Percentiles rank a stretch among this genome's conserved stretches.
These are phyloP conservation scores for Elsinoe fawcettii DNA, from an alignment of 2,329 filamentous ascomycete species.

Conservation along the genomic window DNA sequence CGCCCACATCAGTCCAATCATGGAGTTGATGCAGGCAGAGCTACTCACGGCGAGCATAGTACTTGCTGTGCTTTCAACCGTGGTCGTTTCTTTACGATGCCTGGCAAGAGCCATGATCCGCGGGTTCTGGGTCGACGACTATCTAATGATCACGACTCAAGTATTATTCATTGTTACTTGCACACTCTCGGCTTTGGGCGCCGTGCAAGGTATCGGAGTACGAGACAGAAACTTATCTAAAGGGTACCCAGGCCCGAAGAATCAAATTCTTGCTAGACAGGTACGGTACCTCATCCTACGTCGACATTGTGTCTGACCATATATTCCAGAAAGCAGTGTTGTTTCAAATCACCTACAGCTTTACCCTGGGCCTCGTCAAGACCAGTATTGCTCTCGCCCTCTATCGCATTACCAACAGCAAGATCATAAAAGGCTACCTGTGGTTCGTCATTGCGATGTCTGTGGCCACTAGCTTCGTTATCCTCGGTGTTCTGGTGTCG, in stretches of 20 bases:
- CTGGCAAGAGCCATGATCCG: slow-evolving; percentile 14
- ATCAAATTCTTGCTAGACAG: slow-evolving; percentile 13
- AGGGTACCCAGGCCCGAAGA: slow-evolving; percentile 8
- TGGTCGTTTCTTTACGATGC: slow-evolving; percentile 16
- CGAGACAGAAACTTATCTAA: neutral
- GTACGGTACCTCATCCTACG: neutral
- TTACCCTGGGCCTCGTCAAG: slow-evolving; percentile 40
- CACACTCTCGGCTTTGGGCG: slow-evolving; percentile 7
- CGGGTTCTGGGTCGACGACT: slow-evolving; percentile 18
- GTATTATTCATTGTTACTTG: slow-evolving; percentile 15
- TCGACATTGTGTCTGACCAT: too few relatives aligned
- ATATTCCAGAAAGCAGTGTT: slow-evolving; percentile 23
- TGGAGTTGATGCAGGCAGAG: slow-evolving; percentile 6
- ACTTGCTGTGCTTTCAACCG: slow-evolving; percentile 14
- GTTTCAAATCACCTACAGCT: slow-evolving; percentile 43
- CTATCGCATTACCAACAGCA: slow-evolving; percentile 40
- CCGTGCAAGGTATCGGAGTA: slow-evolving; percentile 16
- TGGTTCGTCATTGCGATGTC: slow-evolving; percentile 17
- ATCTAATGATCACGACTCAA: slow-evolving; percentile 16
- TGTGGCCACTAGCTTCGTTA: slow-evolving; percentile 20
- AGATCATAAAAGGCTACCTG: slow-evolving; percentile 17
- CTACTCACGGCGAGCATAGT: slow-evolving; percentile 7
- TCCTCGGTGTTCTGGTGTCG: slow-evolving; percentile 18
- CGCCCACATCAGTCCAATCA: neutral
- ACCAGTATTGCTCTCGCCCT: slow-evolving; percentile 44